These are phyloP conservation scores for Mortierella claussenii DNA, from an alignment of 192 early-diverging fungal genomes.

Conservation along the genomic window DNA sequence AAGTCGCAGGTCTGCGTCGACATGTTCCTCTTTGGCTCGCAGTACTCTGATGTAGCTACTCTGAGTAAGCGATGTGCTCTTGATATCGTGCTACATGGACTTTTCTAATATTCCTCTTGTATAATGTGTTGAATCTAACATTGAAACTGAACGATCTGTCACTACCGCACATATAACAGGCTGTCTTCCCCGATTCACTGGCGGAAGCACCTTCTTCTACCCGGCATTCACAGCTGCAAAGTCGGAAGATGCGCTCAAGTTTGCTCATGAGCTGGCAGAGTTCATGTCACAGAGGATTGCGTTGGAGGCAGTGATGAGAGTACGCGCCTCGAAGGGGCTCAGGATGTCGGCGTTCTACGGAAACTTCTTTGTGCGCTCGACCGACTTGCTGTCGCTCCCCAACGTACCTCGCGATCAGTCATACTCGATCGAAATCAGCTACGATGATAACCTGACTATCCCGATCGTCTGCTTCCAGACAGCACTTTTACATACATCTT, in stretches of 20 bases:
- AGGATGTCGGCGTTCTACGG: slow-evolving; percentile 93
- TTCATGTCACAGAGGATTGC: slow-evolving; percentile 83
- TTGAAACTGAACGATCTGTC: slow-evolving; percentile 1
- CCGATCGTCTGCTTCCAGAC: slow-evolving; percentile 93
- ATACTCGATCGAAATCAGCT: slow-evolving; percentile 84
- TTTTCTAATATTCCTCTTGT: background rate
- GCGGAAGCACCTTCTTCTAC: slow-evolving; percentile 90
- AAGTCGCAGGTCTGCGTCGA: slow-evolving; percentile 90
- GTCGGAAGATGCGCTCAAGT: slow-evolving; percentile 85
- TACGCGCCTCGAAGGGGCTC: slow-evolving; percentile 91
- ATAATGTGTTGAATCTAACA: background rate
- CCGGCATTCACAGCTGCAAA: slow-evolving; percentile 87
- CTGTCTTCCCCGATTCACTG: slow-evolving; percentile 84
- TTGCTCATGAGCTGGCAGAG: slow-evolving; percentile 84
- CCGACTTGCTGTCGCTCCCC: slow-evolving; percentile 91
- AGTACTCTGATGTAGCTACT: slow-evolving; percentile 91
- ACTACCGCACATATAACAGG: slow-evolving; percentile 51
- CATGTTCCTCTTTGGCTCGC: slow-evolving; percentile 84
- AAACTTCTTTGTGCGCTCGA: slow-evolving; percentile 96
- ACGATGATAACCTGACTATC: slow-evolving; percentile 81
- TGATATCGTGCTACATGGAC: background rate
- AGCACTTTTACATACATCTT: slow-evolving; percentile 91
- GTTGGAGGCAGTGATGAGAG: slow-evolving; percentile 92
- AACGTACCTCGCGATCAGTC: slow-evolving; percentile 93
- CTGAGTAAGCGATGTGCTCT: slow-evolving; percentile 82